phyloP scores from a whole-genome alignment of 1,139 yeast species.

The Blastobotrys ciferrii region DNA sequence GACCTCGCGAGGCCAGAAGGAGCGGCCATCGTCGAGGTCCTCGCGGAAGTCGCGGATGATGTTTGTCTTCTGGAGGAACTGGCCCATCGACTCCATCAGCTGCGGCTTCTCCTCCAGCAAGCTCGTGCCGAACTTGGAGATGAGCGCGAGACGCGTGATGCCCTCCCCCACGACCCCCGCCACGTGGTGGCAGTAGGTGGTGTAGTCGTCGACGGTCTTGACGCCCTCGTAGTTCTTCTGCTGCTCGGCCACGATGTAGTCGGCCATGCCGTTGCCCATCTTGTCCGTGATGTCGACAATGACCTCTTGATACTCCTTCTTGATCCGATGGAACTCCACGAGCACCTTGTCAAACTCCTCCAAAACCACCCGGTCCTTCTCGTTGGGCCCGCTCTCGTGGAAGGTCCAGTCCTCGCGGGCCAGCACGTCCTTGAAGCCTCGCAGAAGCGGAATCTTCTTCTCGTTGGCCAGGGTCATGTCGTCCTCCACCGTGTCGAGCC shows the following conservation, averaged over 20 bases:
- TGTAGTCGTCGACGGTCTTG: constrained; percentile 73
- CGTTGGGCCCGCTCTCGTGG: constrained; percentile 65
- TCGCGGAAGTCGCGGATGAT: constrained; percentile 94
- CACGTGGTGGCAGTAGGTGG: constrained; percentile 91
- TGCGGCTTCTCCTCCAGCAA: constrained; percentile 51
- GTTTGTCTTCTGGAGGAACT: constrained; percentile 90
- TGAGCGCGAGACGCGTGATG: constrained; percentile 67
- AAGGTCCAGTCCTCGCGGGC: constrained; percentile 74
- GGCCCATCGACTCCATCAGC: constrained; percentile 85
- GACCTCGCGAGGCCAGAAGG: constrained; percentile 94
- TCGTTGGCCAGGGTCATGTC: constrained; percentile 82
- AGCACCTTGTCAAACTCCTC: constrained; percentile 71
- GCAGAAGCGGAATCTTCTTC: constrained; percentile 70
- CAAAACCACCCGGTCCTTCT: constrained; percentile 76
- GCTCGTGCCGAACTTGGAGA: constrained; percentile 43
- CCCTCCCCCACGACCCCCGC: constrained; percentile 99
- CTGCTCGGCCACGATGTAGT: constrained; percentile 74
- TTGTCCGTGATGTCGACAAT: constrained; percentile 70
- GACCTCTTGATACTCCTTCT: constrained; percentile 74
- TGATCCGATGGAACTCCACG: constrained; percentile 67
- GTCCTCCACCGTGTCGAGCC: constrained; percentile 94
- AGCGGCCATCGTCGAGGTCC: constrained; percentile 86
- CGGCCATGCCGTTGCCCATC: constrained; percentile 99
- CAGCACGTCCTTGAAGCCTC: constrained; percentile 60
- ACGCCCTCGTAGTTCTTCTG: constrained; percentile 76